Conservation (phyloP, 371 early-diverging fungal genomes). For the Mortierella sp. region DNA sequence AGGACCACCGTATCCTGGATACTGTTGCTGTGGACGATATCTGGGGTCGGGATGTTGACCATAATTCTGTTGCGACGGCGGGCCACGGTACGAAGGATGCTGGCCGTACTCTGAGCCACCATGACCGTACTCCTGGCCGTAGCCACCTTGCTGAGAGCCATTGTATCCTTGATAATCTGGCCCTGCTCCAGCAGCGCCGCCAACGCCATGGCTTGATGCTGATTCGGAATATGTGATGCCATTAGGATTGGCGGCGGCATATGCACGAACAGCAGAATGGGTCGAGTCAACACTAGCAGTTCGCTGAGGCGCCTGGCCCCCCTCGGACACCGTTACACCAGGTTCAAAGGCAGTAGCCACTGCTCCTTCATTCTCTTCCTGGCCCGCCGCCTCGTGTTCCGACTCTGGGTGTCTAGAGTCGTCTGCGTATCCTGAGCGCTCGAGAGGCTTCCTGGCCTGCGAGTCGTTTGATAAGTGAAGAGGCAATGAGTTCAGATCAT, state of each 20-base stretch:
- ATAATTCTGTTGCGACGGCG: constrained; percentile 34
- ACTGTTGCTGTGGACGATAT: constrained; percentile 35
- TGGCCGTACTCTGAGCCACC: constrained; percentile 19
- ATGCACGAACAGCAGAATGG: constrained; percentile 30
- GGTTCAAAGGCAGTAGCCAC: constrained; percentile 14
- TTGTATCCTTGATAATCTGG: constrained; percentile 12
- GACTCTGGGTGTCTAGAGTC: constrained; percentile 39
- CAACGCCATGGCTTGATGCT: not conserved
- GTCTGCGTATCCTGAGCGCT: constrained; percentile 45
- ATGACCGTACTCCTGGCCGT: constrained; percentile 21
- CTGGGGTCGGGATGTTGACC: constrained; percentile 36
- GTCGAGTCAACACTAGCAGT: constrained; percentile 30
- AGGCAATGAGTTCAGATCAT: constrained; percentile 19
- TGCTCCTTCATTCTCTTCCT: not conserved
- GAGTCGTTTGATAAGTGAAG: constrained; percentile 15
- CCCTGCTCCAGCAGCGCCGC: too few species aligned
- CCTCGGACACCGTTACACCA: constrained; percentile 5
- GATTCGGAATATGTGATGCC: constrained; percentile 33
- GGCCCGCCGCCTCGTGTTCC: constrained; percentile 18
- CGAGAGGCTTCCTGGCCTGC: constrained; percentile 34
- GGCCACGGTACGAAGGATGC: constrained; percentile 28
- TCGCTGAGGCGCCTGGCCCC: constrained; percentile 16
- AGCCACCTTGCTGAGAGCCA: constrained; percentile 12
- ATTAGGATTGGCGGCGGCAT: constrained; percentile 38
- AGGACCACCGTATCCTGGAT: constrained; percentile 21